Evolutionary conservation across 2,329 filamentous ascomycete genomes (phyloP), one percentile per base, ranked within the genome.

Genomic region (Pseudogymnoascus sp.): DNA sequence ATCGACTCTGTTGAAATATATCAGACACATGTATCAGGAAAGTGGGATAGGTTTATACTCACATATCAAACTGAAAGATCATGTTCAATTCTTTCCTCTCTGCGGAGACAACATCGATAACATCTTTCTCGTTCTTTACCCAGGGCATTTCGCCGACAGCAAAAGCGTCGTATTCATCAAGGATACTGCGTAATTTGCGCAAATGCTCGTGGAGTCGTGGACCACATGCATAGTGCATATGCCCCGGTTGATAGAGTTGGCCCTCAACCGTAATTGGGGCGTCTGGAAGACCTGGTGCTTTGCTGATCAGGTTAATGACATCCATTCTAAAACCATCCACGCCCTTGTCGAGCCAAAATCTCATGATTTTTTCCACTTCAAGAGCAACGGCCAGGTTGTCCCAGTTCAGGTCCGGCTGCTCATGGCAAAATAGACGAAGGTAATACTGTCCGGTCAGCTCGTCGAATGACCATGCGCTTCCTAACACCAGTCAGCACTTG

Each of bases 371-470:
- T 68, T 90, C 87, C 1, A 90, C 86, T 0, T 85, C 88, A 60
- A 84, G 77, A 5, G 87, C 82, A 6, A 87, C 85, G 1, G 82
- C 80, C 0, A 79, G 78, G 58, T 87, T 86, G 61, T 90, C 86
- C 88, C 88, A 92, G 70, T 92, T 92, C 15, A 92, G 77, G 66
- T 92, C 89, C 0, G 89, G 89, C 70, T 92, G 89, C 58, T 87
- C 83, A 0, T 82, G 78, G 0, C 83, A 82, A 70, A 89, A 92
- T 1, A 92, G 77, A 65, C 81, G 80, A 1, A 84, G 73, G 62
- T 83, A 84, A 64, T 83, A 84, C 64, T 83, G 78, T 37, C 78
- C 72, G 0, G 80, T 79, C 0, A 69, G 64, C 60, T 80, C 78
- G 60, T 83, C 81, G 70, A 76, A 82, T 12, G 77, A 77, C 81